These are phyloP conservation scores for Phytophthora niederhauseri DNA, from an alignment of 352 stramenopile species.

Conservation along the genomic window DNA sequence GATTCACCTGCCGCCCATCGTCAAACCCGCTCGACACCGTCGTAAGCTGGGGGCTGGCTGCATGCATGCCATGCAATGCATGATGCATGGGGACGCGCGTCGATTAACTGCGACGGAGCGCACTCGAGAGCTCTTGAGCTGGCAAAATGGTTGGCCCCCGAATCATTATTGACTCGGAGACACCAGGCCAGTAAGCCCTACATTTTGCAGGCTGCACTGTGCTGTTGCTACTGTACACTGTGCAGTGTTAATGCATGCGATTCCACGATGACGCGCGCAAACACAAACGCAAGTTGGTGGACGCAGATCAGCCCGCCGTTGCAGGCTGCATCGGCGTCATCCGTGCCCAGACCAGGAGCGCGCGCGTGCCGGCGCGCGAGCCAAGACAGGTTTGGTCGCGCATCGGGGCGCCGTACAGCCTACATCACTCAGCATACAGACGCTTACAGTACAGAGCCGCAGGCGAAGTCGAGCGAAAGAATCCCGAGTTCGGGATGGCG, in stretches of 20 bases:
- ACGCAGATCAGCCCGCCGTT: neutral
- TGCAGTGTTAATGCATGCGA: neutral
- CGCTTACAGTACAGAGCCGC: neutral
- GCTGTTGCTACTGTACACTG: too few species aligned
- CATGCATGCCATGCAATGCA: neutral
- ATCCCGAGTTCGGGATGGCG: neutral
- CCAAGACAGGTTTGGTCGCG: neutral
- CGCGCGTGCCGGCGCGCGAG: neutral
- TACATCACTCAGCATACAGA: neutral
- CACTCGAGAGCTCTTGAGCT: neutral
- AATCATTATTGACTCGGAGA: neutral
- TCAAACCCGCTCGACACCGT: conserved; percentile 19
- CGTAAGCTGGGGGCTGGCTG: conserved; percentile 4
- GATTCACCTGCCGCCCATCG: neutral
- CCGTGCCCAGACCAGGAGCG: neutral
- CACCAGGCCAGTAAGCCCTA: neutral
- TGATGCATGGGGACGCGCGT: neutral
- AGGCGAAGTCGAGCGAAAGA: neutral
- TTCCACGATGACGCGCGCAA: neutral
- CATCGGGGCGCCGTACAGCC: neutral
- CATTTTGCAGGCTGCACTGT: too few species aligned
- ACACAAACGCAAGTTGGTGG: neutral
- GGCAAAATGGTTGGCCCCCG: neutral
- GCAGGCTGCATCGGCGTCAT: neutral
- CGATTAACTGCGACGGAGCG: conserved; percentile 10